Evolutionary conservation across 108 stramenopile genomes (phyloP), one percentile per base, ranked within the genome.

Genomic region (Fragilaria radians): DNA sequence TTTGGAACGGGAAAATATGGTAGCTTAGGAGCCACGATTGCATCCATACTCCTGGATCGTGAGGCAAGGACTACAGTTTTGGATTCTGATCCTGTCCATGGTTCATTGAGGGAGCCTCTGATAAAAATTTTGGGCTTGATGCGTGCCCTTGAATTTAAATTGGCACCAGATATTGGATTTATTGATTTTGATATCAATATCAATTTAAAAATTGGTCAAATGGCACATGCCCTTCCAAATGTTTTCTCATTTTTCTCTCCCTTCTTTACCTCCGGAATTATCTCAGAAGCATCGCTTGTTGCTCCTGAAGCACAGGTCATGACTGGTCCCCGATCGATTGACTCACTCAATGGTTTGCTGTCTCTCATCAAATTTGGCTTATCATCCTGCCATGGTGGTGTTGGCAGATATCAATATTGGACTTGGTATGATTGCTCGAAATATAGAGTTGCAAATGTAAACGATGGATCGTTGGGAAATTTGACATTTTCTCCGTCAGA

Each of bases 1-100:
- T 75, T 83, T 62, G 86, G 82, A 0, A 46, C 52, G 29, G 82
- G 80, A 26, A 54, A 52, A 28, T 81, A 79, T 63, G 86, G 82
- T 3, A 72, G 77, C 52, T 31, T 88, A 28, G 66, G 55, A 5
- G 86, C 86, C 34, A 28, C 68, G 1, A 32, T 82, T 32, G 82
- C 82, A 34, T 78, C 86, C 2, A 63, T 79, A 5, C 54, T 83
- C 23, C 67, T 88, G 50, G 78, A 88, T 47, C 57, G 64, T 4
- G 86, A 88, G 55, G 71, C 82, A 9, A 46, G 67, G 4, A 64
- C 58, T 11, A 17, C 55, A 22, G 54, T 59, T 1, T 57, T 88
- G 14, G 80, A 78, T 32, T 54, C 60, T 24, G 82, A 88, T 60
- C 53, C 77, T 46, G 72, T 55, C 14, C 66, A 76, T 29, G 82